Percentiles rank a stretch among this genome's conserved stretches.
These are phyloP conservation scores for Saraca asoca DNA, from an alignment of 331 rosid genomes.

Conservation along the genomic window DNA sequence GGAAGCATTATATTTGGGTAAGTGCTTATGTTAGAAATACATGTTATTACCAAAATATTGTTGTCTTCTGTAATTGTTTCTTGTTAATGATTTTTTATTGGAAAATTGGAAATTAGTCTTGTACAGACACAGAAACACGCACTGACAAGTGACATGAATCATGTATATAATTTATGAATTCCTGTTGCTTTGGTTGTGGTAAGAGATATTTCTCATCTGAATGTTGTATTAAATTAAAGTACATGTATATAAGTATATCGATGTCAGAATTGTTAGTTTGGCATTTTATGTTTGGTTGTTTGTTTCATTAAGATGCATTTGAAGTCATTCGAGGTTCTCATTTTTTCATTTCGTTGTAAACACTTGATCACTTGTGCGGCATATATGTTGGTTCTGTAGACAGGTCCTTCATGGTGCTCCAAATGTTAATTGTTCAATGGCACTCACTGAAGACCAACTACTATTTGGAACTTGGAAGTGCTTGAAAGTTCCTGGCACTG, in stretches of 20 bases:
- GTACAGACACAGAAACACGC: slow-evolving; percentile 5
- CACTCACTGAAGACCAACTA: no score
- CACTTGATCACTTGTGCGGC: no score
- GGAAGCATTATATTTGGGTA: slow-evolving; percentile 91
- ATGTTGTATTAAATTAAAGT: slow-evolving; percentile 1
- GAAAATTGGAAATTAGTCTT: slow-evolving; percentile 9
- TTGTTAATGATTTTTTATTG: slow-evolving; percentile 23
- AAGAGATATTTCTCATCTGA: slow-evolving; percentile 5
- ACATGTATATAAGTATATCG: neutral
- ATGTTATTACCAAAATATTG: neutral
- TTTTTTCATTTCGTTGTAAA: no score
- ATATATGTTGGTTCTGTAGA: no score
- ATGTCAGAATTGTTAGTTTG: slow-evolving; percentile 2
- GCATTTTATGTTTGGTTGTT: neutral
- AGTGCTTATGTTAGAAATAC: slow-evolving; percentile 29
- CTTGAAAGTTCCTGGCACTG: no score
- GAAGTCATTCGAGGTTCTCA: slow-evolving; percentile 5
- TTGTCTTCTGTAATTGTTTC: slow-evolving; percentile 12
- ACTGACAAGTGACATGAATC: neutral
- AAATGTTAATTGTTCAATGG: no score
- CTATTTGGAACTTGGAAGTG: no score
- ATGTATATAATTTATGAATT: neutral
- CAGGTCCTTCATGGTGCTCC: no score
- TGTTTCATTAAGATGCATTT: slow-evolving; percentile 22
- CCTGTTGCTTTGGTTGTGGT: slow-evolving; percentile 25